These are phyloP conservation scores for Capsicum chinense DNA, from an alignment of 257 asterid genomes.

Conservation along the genomic window DNA sequence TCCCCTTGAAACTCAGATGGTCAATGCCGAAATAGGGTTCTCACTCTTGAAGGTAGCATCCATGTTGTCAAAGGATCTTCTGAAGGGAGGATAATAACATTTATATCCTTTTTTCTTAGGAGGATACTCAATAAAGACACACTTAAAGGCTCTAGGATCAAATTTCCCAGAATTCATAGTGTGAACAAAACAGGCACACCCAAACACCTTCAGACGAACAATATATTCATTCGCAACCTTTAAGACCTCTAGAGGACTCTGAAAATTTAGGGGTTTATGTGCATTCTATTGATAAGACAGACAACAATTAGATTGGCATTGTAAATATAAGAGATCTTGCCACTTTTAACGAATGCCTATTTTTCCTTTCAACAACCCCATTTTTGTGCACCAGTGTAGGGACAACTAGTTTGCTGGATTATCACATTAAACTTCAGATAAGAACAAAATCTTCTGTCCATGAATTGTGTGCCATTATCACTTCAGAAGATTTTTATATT, in stretches of 20 bases:
- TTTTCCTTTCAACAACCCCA: neutral
- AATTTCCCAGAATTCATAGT: neutral
- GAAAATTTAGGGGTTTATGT: neutral
- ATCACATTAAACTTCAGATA: neutral
- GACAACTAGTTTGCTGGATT: neutral
- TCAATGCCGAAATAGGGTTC: neutral
- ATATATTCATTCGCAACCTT: too few relatives aligned
- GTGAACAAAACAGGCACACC: neutral
- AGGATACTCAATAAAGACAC: neutral
- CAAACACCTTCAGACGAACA: neutral
- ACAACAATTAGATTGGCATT: neutral
- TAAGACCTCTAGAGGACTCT: neutral
- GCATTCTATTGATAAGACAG: neutral
- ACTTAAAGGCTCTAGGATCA: neutral
- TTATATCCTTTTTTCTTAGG: neutral
- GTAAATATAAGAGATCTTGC: neutral
- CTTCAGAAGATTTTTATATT: neutral
- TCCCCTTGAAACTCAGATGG: neutral
- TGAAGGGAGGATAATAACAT: neutral
- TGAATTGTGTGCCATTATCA: neutral
- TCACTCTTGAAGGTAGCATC: neutral
- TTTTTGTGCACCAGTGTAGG: neutral
- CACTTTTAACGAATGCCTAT: neutral
- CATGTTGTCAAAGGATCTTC: neutral
- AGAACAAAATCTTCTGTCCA: neutral